phyloP scores from a whole-genome alignment of 2,329 filamentous ascomycete genomes.

The Byssoonygena ceratinophila region DNA sequence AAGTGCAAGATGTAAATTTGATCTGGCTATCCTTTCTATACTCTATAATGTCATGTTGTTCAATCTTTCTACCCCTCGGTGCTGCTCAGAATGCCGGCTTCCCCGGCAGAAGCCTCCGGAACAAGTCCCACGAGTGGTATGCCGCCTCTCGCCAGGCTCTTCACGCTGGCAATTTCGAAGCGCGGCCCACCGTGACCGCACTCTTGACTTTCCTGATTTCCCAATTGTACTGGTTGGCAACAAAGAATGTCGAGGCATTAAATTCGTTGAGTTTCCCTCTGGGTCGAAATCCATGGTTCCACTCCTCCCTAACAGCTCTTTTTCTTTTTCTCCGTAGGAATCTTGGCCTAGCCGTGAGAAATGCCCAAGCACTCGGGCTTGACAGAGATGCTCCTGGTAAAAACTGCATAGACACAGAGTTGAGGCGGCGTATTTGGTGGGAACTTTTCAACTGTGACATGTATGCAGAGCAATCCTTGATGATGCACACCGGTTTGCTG shows the following conservation, averaged over 20 bases:
- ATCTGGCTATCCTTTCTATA: conserved; percentile 27
- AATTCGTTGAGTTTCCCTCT: conserved; percentile 23
- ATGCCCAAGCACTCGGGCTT: conserved; percentile 21
- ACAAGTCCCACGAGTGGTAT: conserved; percentile 24
- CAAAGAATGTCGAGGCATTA: conserved; percentile 24
- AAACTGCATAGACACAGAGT: conserved; percentile 19
- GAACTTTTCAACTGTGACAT: conserved; percentile 20
- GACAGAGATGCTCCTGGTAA: conserved; percentile 18
- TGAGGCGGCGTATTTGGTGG: conserved; percentile 22
- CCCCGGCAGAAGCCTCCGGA: conserved; percentile 16
- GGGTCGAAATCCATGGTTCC: neutral
- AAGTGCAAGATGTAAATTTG: conserved; percentile 22
- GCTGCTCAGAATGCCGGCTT: conserved; percentile 20
- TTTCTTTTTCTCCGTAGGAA: conserved; percentile 13
- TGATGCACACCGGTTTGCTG: neutral
- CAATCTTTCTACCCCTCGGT: conserved; percentile 22
- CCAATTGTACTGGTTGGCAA: conserved; percentile 27
- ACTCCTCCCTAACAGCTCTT: too few relatives aligned
- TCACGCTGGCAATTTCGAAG: conserved; percentile 23
- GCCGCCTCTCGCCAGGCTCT: conserved; percentile 24
- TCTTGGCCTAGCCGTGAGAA: conserved; percentile 21
- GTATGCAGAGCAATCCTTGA: conserved; percentile 13
- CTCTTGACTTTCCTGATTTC: conserved; percentile 24
- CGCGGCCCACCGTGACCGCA: conserved; percentile 22
- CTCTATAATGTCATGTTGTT: conserved; percentile 24